A percentile compares a stretch with the other conserved stretches of the same genome.
These are phyloP conservation scores for Aspergillus panamensis DNA, from an alignment of 495 filamentous ascomycete genomes.

Conservation along the genomic window DNA sequence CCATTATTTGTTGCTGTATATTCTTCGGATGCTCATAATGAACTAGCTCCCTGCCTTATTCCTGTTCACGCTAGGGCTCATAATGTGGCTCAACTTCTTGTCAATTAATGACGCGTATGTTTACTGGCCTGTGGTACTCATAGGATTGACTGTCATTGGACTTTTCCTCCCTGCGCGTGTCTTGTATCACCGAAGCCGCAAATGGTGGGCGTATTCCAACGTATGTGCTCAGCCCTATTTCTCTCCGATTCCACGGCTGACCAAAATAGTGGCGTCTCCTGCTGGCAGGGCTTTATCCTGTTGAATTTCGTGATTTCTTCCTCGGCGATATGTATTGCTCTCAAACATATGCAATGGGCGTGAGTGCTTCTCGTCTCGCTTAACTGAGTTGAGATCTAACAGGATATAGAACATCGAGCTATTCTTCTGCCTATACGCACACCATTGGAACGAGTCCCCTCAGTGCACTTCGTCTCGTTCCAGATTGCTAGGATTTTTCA, in stretches of 20 bases:
- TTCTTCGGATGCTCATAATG: slow-evolving; percentile 16
- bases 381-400: slow-evolving; percentile 23
- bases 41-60: slow-evolving; percentile 68
- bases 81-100: slow-evolving; percentile 86
- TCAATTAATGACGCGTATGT: slow-evolving; percentile 67
- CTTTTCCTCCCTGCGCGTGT: slow-evolving; percentile 72
- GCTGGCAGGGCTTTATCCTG: slow-evolving; percentile 80
- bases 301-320: slow-evolving; percentile 97
- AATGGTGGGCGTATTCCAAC: slow-evolving; percentile 81
- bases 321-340: slow-evolving; percentile 97
- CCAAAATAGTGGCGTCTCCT: slow-evolving; percentile 70
- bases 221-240: slow-evolving; percentile 48
- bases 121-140: slow-evolving; percentile 84
- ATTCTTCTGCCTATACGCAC: slow-evolving; percentile 90
- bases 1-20: not conserved
- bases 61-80: slow-evolving; percentile 69
- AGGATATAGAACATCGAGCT: slow-evolving; percentile 70
- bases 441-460: slow-evolving; percentile 63
- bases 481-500: slow-evolving; percentile 79
- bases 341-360: slow-evolving; percentile 80
- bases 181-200: slow-evolving; percentile 71
- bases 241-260: slow-evolving; percentile 20
- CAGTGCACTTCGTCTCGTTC: slow-evolving; percentile 86
- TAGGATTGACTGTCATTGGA: slow-evolving; percentile 59
- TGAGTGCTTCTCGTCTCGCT: slow-evolving; percentile 46